Evolutionary conservation across 495 filamentous ascomycete species (phyloP), one percentile per base, ranked within the genome.

Genomic region (Parachaetomium inaequale): DNA sequence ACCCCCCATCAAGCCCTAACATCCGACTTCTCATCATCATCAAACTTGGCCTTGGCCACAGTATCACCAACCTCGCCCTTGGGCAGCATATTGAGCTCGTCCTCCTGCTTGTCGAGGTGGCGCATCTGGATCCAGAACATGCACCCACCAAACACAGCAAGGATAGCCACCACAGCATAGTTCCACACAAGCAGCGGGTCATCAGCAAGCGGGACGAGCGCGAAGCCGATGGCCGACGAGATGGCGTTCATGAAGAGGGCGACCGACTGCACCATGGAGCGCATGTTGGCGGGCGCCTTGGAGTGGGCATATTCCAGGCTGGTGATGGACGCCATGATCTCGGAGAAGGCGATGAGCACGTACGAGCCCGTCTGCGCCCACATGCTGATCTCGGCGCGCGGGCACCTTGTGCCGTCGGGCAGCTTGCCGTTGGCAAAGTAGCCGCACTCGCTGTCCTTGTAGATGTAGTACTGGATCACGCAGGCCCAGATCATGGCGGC

Each of bases 241-340:
- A 92, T 79, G 36, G 89, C 89, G 46, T 81, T 86, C 74, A 83
- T 86, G 73, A 91, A 88, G 45, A 90, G 80, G 31, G 81, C 81
- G 43, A 91, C 74, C 6, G 86, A 82, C 66, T 85, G 85, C 25
- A 92, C 85, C 36, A 91, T 80, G 12, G 85, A 88, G 11, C 87
- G 81, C 88, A 93, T 90, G 72, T 87, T 90, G 63, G 78, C 81
- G 7, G 90, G 90, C 1, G 90, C 89, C 75, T 93, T 91, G 66
- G 85, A 88, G 71, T 85, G 92, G 6, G 89, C 90, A 61, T 92
- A 82, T 69, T 88, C 85, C 7, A 88, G 77, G 1, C 75, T 79
- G 15, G 85, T 87, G 65, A 89, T 81, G 52, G 80, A 85, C 0
- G 87, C 86, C 62, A 90, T 81, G 63, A 90, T 88, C 73, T 90